Conservation (phyloP, 140 eudicot genomes). For the Ambrosia hybrid region DNA sequence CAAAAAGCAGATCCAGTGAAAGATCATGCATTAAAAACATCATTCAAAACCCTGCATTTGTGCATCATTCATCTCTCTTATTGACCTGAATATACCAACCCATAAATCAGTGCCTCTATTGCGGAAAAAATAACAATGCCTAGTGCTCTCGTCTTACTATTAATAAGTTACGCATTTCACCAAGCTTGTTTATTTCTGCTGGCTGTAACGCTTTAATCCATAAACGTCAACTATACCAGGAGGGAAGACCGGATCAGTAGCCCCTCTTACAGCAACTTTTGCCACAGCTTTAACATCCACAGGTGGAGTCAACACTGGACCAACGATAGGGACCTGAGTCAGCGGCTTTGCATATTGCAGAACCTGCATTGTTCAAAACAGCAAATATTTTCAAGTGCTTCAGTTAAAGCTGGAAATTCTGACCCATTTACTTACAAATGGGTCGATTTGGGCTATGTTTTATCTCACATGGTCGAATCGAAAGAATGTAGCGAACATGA, state of each 20-base stretch:
- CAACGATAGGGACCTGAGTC: conserved; percentile 65
- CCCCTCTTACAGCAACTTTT: conserved; percentile 86
- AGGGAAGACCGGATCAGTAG: conserved; percentile 88
- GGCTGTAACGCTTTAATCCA: conserved; percentile 65
- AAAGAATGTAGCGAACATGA: neutral
- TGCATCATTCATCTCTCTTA: conserved; percentile 23
- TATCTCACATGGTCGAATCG: neutral
- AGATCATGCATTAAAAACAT: neutral
- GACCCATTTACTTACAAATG: neutral
- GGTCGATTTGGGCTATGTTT: neutral
- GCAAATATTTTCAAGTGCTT: conserved; percentile 1
- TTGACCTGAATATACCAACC: conserved; percentile 22
- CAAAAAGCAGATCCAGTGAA: neutral
- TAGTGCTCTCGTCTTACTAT: neutral
- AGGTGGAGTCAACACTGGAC: conserved; percentile 82
- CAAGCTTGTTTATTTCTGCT: conserved; percentile 40
- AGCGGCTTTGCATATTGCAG: conserved; percentile 70
- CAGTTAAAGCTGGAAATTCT: neutral
- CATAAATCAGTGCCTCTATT: conserved; percentile 18
- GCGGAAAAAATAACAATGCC: conserved; percentile 19
- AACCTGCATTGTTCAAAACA: conserved; percentile 47
- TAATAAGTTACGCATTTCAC: neutral
- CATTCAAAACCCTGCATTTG: conserved; percentile 17
- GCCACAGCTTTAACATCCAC: conserved; percentile 83
- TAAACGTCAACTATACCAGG: conserved; percentile 82